These are phyloP conservation scores for Ophiostoma tasmaniense DNA, from an alignment of 2,329 filamentous ascomycete genomes.

Conservation along the genomic window DNA sequence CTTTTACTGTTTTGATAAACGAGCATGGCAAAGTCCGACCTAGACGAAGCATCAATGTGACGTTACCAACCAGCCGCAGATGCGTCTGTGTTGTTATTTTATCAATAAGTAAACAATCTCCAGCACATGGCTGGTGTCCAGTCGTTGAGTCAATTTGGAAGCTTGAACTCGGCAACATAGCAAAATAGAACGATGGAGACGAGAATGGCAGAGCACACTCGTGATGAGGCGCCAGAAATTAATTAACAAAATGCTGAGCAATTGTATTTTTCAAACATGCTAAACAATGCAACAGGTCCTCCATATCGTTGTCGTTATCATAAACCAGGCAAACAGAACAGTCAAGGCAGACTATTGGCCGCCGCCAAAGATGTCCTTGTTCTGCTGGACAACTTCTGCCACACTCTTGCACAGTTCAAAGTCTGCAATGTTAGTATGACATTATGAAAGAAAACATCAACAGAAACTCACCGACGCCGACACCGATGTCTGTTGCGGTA, in stretches of 20 bases:
- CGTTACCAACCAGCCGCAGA: not conserved
- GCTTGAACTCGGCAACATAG: not conserved
- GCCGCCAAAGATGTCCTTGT: conserved; percentile 16
- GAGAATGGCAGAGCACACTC: not conserved
- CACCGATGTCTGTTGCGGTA: conserved; percentile 60
- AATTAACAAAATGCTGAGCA: not conserved
- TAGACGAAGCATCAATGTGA: not conserved
- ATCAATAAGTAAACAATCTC: not conserved
- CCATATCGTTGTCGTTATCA: conserved; percentile 2
- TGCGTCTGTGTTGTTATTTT: too few relatives aligned
- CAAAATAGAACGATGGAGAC: not conserved
- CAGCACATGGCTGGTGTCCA: not conserved
- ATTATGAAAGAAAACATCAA: not conserved
- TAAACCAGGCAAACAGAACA: not conserved
- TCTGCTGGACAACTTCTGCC: conserved; percentile 19
- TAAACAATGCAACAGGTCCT: not conserved
- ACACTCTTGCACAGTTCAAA: conserved; percentile 20
- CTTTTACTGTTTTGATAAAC: not conserved
- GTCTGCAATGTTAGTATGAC: conserved; percentile 13
- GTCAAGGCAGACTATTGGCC: not conserved
- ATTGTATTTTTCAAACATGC: not conserved
- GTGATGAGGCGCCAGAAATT: not conserved
- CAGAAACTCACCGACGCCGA: conserved; percentile 51
- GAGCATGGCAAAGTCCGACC: not conserved
- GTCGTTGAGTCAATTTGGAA: not conserved